Evolutionary conservation across 805 yeast genomes (phyloP), one percentile per base, ranked within the genome.

Genomic region (Teunomyces kruisii): DNA sequence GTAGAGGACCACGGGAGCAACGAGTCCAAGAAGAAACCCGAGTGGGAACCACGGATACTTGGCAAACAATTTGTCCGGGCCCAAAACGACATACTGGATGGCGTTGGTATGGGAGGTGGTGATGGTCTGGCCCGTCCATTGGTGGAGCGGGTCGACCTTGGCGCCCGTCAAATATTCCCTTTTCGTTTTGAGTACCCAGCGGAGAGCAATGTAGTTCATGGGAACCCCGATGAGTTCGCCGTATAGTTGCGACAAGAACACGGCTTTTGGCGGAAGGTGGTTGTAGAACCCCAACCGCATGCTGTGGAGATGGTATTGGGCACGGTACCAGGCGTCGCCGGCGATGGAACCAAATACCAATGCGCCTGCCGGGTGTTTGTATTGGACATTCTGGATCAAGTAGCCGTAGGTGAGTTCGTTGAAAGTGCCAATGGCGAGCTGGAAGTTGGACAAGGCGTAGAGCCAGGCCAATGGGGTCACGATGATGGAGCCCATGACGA

Each of bases 151-250:
- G 53, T 76, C 81, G 0, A 44, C 54, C 27, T 58, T 56, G 8
- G 53, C 46, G 1, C 75, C 75, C 5, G 56, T 46, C 46, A 71
- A 57, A 39, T 56, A 76, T 6, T 62, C 65, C 15, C 66, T 59
- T 47, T 76, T 77, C 19, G 70, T 57, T 2, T 47, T 48, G 24
- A 76, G 44, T 15, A 77, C 74, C 80, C 81, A 78, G 40, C 70
- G 64, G 37, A 79, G 56, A 1, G 80, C 75, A 6, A 68, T 40
- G 52, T 76, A 78, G 52, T 78, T 79, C 50, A 76, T 62, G 3
- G 81, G 79, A n/a, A 76, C 73, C 6, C 82, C 82, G 19, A 79
- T 58, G 12, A 76, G 42, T 49, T 77, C 80, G 1, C 83, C 83
- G 51, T 72, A 67, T 3, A 79, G 50, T 52, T 79, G 83, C 0